Evolutionary conservation across 257 asterid species (phyloP).

Genomic region (Solanum pennellii): DNA sequence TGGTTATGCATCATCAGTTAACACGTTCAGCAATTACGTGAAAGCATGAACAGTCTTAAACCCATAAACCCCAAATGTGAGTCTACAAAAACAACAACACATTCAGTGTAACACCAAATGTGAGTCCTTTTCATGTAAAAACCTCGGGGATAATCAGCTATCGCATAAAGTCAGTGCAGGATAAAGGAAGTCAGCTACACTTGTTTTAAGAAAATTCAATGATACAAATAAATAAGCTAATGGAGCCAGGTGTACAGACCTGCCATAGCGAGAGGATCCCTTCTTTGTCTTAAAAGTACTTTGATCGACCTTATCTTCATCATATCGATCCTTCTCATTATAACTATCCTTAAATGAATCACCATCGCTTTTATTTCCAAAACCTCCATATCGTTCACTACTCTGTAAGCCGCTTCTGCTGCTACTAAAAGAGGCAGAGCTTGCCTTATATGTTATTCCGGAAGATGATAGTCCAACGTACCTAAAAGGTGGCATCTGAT

Average conservation of each 20-base stretch:
- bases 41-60: background rate
- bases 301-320: slow-evolving; percentile 49
- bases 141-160: background rate
- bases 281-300: slow-evolving; percentile 29
- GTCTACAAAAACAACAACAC: background rate
- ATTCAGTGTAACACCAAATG: background rate
- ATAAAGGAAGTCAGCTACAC: background rate
- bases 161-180: background rate
- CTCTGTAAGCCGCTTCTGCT: slow-evolving; percentile 25
- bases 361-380: slow-evolving; percentile 44
- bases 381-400: slow-evolving; percentile 64
- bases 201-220: background rate
- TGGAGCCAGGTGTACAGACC: slow-evolving; percentile 30
- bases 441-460: slow-evolving; percentile 69
- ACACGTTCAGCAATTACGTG: background rate
- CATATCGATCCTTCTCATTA: slow-evolving; percentile 45
- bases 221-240: background rate
- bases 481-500: slow-evolving; percentile 24
- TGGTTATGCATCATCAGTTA: background rate
- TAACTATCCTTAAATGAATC: slow-evolving; percentile 34
- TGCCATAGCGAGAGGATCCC: slow-evolving; percentile 50
- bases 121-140: background rate
- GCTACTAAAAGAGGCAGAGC: slow-evolving; percentile 59
- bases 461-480: slow-evolving; percentile 86
- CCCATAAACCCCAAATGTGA: background rate